A percentile compares a stretch with the other conserved stretches of the same genome.
Evolutionary conservation across 2,329 filamentous ascomycete genomes (phyloP).

Genomic region (Orbilia oligospora): DNA sequence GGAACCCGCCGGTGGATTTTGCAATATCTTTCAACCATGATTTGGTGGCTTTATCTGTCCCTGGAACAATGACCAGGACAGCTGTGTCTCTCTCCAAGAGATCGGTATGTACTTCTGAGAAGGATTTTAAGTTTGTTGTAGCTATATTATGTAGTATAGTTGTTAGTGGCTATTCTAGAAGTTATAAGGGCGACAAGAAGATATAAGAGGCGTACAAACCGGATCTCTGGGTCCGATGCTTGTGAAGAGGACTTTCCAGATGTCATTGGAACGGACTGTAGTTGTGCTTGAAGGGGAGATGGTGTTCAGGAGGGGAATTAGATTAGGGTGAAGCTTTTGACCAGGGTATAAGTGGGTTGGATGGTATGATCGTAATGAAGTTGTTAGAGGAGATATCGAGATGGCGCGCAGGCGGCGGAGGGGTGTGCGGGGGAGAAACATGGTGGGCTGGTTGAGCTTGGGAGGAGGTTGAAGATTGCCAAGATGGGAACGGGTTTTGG

Average conservation of each 20-base stretch:
- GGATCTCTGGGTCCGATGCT: slow-evolving; percentile 44
- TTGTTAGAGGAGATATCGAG: not conserved
- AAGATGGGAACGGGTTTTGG: not conserved
- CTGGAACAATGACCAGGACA: slow-evolving; percentile 40
- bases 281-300: not conserved
- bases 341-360: slow-evolving; percentile 33
- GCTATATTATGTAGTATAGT: slow-evolving; percentile 24
- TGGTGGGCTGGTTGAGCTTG: slow-evolving; percentile 19
- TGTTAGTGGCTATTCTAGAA: not conserved
- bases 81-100: slow-evolving; percentile 41
- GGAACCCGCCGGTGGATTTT: not conserved
- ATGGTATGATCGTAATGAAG: slow-evolving; percentile 11
- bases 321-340: slow-evolving; percentile 37
- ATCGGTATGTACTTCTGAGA: slow-evolving; percentile 41
- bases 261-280: slow-evolving; percentile 14
- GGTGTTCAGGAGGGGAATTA: slow-evolving; percentile 39
- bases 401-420: slow-evolving; percentile 25
- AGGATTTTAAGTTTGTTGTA: slow-evolving; percentile 54
- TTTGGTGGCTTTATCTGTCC: slow-evolving; percentile 17
- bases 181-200: not conserved
- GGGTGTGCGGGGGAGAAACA: slow-evolving; percentile 15
- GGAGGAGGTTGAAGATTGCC: not conserved
- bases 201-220: slow-evolving; percentile 49
- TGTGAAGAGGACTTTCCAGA: slow-evolving; percentile 55
- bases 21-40: slow-evolving; percentile 51